Percentiles rank a stretch among this genome's conserved stretches.
These are phyloP conservation scores for Schizonepeta tenuifolia DNA, from an alignment of 257 asterid species.

Conservation along the genomic window DNA sequence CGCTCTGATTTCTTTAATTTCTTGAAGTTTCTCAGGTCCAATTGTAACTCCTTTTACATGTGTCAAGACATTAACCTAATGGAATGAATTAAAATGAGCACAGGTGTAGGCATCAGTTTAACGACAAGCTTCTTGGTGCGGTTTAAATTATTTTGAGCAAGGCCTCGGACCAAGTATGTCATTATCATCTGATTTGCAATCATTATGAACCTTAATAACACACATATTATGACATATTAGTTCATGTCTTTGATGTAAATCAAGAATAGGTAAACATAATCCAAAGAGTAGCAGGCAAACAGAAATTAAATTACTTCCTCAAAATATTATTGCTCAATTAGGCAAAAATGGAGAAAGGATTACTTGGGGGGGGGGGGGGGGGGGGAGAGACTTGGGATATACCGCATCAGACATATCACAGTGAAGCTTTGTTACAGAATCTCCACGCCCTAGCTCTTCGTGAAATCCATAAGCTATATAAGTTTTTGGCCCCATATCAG, in stretches of 20 bases:
- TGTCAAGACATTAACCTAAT: slow-evolving; percentile 76
- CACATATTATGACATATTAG: not conserved
- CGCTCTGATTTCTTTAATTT: slow-evolving; percentile 35
- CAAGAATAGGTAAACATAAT: not conserved
- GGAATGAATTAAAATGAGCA: slow-evolving; percentile 22
- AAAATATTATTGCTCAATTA: not conserved
- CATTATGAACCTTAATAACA: not conserved
- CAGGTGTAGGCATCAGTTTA: not conserved
- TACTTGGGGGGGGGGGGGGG: too few relatives aligned
- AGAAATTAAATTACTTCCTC: not conserved
- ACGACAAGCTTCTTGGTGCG: not conserved
- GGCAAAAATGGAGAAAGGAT: slow-evolving; percentile 9
- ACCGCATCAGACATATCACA: slow-evolving; percentile 56
- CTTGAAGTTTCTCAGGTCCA: not conserved
- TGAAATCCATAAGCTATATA: slow-evolving; percentile 52
- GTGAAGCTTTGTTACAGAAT: slow-evolving; percentile 55
- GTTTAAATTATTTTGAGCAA: slow-evolving; percentile 1
- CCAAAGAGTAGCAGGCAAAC: not conserved
- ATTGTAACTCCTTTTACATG: slow-evolving; percentile 51
- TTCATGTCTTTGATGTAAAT: not conserved
- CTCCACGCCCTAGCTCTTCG: slow-evolving; percentile 56
- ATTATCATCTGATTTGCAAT: not conserved
- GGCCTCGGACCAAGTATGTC: not conserved
- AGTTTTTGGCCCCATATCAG: slow-evolving; percentile 61
- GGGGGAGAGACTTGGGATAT: too few relatives aligned